These are phyloP conservation scores for Aspergillus glaucus DNA, from an alignment of 2,329 filamentous ascomycete genomes.

Conservation along the genomic window DNA sequence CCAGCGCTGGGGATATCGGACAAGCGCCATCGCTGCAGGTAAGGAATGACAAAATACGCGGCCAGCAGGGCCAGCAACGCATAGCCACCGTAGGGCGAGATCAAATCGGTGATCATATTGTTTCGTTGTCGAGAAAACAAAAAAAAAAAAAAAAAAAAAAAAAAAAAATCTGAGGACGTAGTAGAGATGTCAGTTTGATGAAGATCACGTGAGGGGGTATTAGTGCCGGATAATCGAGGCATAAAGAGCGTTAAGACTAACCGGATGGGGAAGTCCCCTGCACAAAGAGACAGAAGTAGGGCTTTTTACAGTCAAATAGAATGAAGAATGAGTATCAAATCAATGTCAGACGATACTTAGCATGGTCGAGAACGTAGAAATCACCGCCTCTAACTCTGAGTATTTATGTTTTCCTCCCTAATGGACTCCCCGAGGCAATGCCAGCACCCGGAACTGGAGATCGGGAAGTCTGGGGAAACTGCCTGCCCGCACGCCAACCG, in stretches of 20 bases:
- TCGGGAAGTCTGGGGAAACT: slow-evolving; percentile 17
- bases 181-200: neutral
- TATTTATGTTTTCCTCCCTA: neutral
- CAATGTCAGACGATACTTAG: too few species aligned
- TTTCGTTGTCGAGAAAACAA: neutral
- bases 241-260: neutral
- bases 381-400: too few species aligned
- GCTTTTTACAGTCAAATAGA: too few species aligned
- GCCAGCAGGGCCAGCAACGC: slow-evolving; percentile 45
- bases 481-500: slow-evolving; percentile 9
- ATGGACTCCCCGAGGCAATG: slow-evolving; percentile 19
- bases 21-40: slow-evolving; percentile 50
- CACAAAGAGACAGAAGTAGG: too few species aligned
- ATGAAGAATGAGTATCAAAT: too few species aligned
- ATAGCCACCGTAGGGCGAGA: slow-evolving; percentile 28
- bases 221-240: neutral
- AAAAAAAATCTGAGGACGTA: neutral
- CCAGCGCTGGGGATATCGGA: slow-evolving; percentile 47
- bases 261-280: too few species aligned
- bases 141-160: neutral
- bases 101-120: slow-evolving; percentile 22
- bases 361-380: too few species aligned
- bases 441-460: slow-evolving; percentile 11
- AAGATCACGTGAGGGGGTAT: neutral
- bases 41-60: slow-evolving; percentile 54